These are phyloP conservation scores for Penicillium sp. DNA, from an alignment of 2,329 filamentous ascomycete species.

Conservation along the genomic window DNA sequence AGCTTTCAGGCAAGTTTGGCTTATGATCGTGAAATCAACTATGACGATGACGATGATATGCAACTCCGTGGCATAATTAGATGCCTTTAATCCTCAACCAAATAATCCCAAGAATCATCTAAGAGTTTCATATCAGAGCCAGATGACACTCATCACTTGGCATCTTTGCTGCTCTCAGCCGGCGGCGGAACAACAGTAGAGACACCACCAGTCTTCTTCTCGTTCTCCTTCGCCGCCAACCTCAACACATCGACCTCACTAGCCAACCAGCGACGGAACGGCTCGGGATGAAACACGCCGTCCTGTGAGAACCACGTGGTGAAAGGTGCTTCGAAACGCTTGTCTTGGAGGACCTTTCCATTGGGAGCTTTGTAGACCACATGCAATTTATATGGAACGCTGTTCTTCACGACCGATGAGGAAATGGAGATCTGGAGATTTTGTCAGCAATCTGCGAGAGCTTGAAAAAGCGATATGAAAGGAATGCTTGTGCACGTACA, in stretches of 20 bases:
- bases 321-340: constrained; percentile 56
- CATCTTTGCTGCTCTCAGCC: constrained; percentile 7
- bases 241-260: constrained; percentile 56
- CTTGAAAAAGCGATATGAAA: background rate
- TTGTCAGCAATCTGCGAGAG: constrained; percentile 2
- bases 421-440: constrained; percentile 65
- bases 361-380: constrained; percentile 50
- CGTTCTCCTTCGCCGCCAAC: constrained; percentile 44
- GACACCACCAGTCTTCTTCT: constrained; percentile 30
- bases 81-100: constrained; percentile 1
- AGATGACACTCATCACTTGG: constrained; percentile 15
- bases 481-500: constrained; percentile 29
- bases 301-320: constrained; percentile 60
- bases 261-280: constrained; percentile 62
- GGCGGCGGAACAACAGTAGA: constrained; percentile 19
- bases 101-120: background rate
- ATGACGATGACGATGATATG: constrained; percentile 1
- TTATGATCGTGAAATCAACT: background rate
- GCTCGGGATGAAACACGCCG: constrained; percentile 59
- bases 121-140: background rate
- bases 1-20: background rate
- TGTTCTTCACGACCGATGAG: constrained; percentile 72
- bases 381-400: constrained; percentile 74
- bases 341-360: constrained; percentile 43
- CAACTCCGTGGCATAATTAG: constrained; percentile 1